phyloP scores from a whole-genome alignment of 2,329 filamentous ascomycete genomes.

The Plenodomus tracheiphilus region DNA sequence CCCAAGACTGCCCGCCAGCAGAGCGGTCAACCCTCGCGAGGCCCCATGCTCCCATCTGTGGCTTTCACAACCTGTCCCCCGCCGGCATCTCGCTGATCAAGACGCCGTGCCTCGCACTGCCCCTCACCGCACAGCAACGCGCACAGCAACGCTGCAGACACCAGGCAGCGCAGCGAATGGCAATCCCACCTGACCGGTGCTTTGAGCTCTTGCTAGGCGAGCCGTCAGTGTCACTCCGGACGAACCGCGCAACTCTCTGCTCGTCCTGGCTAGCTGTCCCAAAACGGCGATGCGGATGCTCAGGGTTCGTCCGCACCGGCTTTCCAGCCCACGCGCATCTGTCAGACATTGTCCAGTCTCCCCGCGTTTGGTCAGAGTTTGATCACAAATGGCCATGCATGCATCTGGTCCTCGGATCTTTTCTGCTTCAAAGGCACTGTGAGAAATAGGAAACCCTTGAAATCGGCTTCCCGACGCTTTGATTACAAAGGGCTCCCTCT shows the following conservation, averaged over 20 bases:
- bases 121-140: no score
- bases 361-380: not conserved
- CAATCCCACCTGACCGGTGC: not conserved
- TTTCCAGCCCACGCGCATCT: constrained; percentile 4
- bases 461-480: constrained; percentile 9
- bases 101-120: not conserved
- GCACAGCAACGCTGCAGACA: no score
- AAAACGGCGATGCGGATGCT: constrained; percentile 7
- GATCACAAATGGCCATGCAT: constrained; percentile 7
- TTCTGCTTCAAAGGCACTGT: not conserved
- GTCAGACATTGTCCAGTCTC: not conserved
- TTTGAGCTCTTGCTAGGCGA: no score
- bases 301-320: constrained; percentile 13
- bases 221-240: no score
- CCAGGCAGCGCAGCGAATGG: not conserved
- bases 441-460: not conserved
- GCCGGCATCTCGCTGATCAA: constrained; percentile 16
- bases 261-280: constrained; percentile 6
- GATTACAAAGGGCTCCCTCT: constrained; percentile 13
- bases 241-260: constrained; percentile 14
- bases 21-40: constrained; percentile 31
- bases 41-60: no score
- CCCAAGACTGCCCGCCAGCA: constrained; percentile 11
- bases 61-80: constrained; percentile 25
- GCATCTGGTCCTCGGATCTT: not conserved